These are phyloP conservation scores for Fibroporia radiculosa DNA, from an alignment of 768 basidiomycete genomes.

Conservation along the genomic window DNA sequence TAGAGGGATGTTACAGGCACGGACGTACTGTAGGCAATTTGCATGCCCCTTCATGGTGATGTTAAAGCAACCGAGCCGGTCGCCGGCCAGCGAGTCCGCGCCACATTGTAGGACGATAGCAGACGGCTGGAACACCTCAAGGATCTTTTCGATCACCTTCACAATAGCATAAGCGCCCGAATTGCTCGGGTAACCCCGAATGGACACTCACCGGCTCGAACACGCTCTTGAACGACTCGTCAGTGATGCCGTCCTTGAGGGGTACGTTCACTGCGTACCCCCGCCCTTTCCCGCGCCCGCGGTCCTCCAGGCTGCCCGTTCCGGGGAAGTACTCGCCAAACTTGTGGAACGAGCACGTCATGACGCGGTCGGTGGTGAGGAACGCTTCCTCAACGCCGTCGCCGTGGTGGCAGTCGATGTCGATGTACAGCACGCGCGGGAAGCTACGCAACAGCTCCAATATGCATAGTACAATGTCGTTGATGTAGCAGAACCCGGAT, in stretches of 20 bases:
- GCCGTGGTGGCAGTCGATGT: constrained; percentile 98
- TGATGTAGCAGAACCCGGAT: constrained; percentile 98
- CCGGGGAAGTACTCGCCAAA: constrained; percentile 95
- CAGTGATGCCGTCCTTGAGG: constrained; percentile 88
- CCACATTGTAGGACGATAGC: constrained; percentile 93
- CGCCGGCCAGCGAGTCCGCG: constrained; percentile 90
- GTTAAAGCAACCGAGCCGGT: constrained; percentile 96
- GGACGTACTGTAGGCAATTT: constrained; percentile 81
- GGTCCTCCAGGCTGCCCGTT: constrained; percentile 80
- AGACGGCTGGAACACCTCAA: constrained; percentile 83
- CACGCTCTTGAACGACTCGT: constrained; percentile 80
- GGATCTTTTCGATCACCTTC: constrained; percentile 75
- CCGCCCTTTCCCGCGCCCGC: constrained; percentile 75
- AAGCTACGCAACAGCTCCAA: constrained; percentile 84
- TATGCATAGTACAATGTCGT: constrained; percentile 93
- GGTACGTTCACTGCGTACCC: constrained; percentile 93
- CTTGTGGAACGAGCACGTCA: constrained; percentile 97
- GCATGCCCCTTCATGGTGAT: constrained; percentile 94
- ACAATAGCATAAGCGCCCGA: no score
- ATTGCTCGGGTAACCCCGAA: no score
- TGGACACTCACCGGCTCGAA: constrained; percentile 76
- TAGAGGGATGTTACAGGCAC: constrained; percentile 74
- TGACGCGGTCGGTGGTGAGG: constrained; percentile 94
- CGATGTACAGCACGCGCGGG: constrained; percentile 90
- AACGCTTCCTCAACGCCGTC: constrained; percentile 99